Evolutionary conservation across 177 flowering plant genomes (phyloP).

Genomic region (Tripterygium wilfordii): DNA sequence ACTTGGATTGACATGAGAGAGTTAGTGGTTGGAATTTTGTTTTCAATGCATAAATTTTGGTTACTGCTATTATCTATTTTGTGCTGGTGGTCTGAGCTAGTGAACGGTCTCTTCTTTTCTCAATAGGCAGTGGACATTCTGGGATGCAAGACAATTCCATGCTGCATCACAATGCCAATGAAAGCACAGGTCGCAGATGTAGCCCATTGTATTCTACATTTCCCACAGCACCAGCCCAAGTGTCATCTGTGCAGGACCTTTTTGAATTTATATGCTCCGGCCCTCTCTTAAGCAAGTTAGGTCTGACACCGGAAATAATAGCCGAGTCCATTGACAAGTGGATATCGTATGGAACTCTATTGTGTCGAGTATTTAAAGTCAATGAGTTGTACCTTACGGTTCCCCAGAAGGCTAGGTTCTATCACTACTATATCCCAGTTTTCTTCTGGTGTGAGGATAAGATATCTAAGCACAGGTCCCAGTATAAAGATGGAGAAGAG

Average conservation of each 20-base stretch:
- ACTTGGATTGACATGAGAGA: too few species aligned
- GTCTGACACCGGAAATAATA: constrained; percentile 51
- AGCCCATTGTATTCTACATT: constrained; percentile 35
- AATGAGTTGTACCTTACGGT: constrained; percentile 53
- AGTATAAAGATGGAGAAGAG: constrained; percentile 63
- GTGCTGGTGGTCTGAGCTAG: neutral
- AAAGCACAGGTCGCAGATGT: constrained; percentile 16
- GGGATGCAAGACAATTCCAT: constrained; percentile 47
- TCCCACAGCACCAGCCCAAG: constrained; percentile 49
- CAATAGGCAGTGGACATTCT: constrained; percentile 27
- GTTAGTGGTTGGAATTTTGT: too few species aligned
- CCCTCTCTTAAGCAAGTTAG: constrained; percentile 58
- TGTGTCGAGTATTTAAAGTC: constrained; percentile 63
- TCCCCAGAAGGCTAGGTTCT: constrained; percentile 74
- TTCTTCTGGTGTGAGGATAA: constrained; percentile 93
- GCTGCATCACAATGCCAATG: constrained; percentile 1
- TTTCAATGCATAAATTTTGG: too few species aligned
- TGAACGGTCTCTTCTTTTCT: neutral
- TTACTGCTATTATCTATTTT: neutral
- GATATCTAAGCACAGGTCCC: constrained; percentile 59
- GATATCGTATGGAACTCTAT: constrained; percentile 49
- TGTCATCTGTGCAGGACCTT: constrained; percentile 77
- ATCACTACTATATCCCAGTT: constrained; percentile 90
- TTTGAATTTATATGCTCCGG: constrained; percentile 79
- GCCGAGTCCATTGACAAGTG: constrained; percentile 72